Evolutionary conservation across 208 protist genomes (phyloP).

Genomic region (Leishmania guyanensis): DNA sequence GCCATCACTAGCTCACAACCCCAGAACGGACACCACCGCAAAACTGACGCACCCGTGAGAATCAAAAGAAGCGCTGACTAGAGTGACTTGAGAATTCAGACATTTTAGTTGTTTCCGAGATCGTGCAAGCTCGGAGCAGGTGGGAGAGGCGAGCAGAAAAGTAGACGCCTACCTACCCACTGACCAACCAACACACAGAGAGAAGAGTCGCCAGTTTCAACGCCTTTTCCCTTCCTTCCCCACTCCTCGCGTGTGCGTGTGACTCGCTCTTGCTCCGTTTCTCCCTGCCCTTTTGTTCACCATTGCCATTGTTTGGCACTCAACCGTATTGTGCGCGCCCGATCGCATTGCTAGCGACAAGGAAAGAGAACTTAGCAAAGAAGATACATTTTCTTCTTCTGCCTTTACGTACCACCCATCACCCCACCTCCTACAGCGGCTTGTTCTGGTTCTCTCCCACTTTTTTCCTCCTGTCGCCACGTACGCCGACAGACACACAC

Average conservation of each 20-base stretch:
- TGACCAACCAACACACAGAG: not conserved
- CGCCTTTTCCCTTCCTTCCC: not conserved
- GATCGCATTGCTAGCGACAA: not conserved
- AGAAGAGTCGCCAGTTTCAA: not conserved
- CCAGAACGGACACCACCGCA: not conserved
- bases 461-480: not conserved
- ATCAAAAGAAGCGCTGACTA: not conserved
- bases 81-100: not conserved
- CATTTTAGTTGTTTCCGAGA: not conserved
- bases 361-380: not conserved
- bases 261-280: too few species aligned
- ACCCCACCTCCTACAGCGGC: not conserved
- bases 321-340: not conserved
- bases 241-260: not conserved
- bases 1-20: not conserved
- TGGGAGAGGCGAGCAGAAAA: not conserved
- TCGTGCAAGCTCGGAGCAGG: not conserved
- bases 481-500: not conserved
- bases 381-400: not conserved
- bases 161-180: not conserved
- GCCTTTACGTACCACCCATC: slow-evolving; percentile 5
- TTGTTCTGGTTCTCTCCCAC: slow-evolving; percentile 1
- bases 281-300: too few species aligned
- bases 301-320: not conserved
- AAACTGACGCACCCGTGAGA: not conserved